These are phyloP conservation scores for Podosphaera xanthii DNA, from an alignment of 2,329 filamentous ascomycete species.

Conservation along the genomic window DNA sequence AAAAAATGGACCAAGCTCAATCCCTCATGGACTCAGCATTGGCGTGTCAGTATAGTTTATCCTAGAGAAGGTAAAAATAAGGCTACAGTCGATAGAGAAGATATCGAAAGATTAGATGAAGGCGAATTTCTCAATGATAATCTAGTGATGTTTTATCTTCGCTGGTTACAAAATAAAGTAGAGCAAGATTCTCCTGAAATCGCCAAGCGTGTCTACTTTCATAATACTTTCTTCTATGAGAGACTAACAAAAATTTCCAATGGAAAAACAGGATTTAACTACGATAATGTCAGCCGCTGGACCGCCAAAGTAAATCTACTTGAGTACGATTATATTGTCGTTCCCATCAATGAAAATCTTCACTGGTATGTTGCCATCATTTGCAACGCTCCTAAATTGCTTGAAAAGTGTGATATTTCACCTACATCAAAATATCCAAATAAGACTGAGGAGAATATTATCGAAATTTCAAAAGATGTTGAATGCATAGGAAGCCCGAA, in stretches of 20 bases:
- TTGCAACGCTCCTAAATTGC: constrained; percentile 55
- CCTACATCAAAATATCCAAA: no score
- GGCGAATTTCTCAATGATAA: constrained; percentile 84
- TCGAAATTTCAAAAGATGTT: not conserved
- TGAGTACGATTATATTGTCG: constrained; percentile 65
- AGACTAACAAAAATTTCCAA: constrained; percentile 39
- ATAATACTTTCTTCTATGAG: constrained; percentile 82
- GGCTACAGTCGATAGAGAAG: constrained; percentile 44
- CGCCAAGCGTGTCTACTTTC: constrained; percentile 52
- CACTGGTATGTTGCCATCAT: constrained; percentile 97
- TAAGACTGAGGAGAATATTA: not conserved
- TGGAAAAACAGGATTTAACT: constrained; percentile 46
- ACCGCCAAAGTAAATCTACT: constrained; percentile 71
- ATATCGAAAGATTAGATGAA: constrained; percentile 58
- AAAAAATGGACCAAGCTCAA: constrained; percentile 28
- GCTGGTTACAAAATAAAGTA: constrained; percentile 41
- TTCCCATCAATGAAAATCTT: constrained; percentile 67
- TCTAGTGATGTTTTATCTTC: constrained; percentile 69
- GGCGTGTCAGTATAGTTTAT: constrained; percentile 37
- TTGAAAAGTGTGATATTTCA: constrained; percentile 10
- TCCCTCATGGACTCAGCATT: constrained; percentile 26
- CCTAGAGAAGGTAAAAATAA: constrained; percentile 26
- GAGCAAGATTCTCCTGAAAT: constrained; percentile 30
- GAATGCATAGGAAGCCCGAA: not conserved
- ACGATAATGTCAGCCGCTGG: constrained; percentile 69